Evolutionary conservation across 2,329 filamentous ascomycete species (phyloP).

Genomic region (Herpomyces periplanetae): DNA sequence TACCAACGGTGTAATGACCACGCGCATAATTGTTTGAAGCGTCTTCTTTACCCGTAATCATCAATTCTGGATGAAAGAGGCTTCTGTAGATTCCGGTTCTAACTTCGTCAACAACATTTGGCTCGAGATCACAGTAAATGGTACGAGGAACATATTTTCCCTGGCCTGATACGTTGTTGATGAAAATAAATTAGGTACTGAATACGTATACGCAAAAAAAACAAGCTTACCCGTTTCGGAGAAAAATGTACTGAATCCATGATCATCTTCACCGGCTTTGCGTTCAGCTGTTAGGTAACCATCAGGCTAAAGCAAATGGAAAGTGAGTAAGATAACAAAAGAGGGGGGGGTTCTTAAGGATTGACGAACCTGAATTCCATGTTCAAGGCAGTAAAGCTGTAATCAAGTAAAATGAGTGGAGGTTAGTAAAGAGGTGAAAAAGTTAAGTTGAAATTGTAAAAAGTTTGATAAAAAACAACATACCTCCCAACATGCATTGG

Average conservation of each 20-base stretch:
- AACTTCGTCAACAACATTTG: constrained; percentile 96
- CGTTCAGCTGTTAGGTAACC: constrained; percentile 94
- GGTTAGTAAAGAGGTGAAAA: constrained; percentile 2
- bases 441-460: constrained; percentile 1
- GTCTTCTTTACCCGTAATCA: constrained; percentile 99
- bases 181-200: too few relatives aligned
- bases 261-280: constrained; percentile 47
- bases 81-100: constrained; percentile 81
- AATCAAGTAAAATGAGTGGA: constrained; percentile 3
- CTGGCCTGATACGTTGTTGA: too few relatives aligned
- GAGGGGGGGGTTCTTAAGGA: too few relatives aligned
- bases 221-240: constrained; percentile 99
- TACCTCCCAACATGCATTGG: constrained; percentile 99
- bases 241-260: constrained; percentile 99
- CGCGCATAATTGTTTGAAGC: constrained; percentile 99
- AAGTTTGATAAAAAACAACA: constrained; percentile 9
- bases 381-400: constrained; percentile 97
- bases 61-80: constrained; percentile 94
- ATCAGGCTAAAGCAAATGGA: constrained; percentile 62
- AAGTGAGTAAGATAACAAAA: too few relatives aligned
- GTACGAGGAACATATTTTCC: constrained; percentile 96
- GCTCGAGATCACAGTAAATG: constrained; percentile 98
- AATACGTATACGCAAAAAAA: too few relatives aligned
- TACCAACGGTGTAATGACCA: constrained; percentile 97
- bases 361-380: constrained; percentile 65